Conservation (phyloP, 1,139 yeast genomes). For the Lipomyces yarrowii region DNA sequence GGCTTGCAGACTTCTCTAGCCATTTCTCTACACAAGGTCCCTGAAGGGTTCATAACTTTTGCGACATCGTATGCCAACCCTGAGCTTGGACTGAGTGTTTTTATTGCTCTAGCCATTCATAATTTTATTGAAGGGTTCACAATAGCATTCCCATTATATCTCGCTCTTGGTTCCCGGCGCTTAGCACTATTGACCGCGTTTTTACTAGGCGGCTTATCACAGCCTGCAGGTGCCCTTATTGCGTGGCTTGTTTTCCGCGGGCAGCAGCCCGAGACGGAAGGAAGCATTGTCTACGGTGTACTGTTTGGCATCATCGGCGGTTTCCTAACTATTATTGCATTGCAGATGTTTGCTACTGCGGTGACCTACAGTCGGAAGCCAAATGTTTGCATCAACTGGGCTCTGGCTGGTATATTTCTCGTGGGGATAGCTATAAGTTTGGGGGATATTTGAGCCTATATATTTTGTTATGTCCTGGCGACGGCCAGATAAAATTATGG, state of each 20-base stretch:
- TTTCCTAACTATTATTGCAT: slow-evolving; percentile 73
- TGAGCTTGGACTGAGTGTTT: slow-evolving; percentile 73
- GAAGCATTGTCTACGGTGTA: slow-evolving; percentile 58
- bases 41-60: slow-evolving; percentile 91
- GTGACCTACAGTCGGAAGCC: slow-evolving; percentile 64
- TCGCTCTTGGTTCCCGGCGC: slow-evolving; percentile 63
- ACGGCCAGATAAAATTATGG: not conserved
- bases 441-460: slow-evolving; percentile 18
- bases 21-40: slow-evolving; percentile 84
- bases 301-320: slow-evolving; percentile 80
- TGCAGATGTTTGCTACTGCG: slow-evolving; percentile 84
- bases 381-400: slow-evolving; percentile 54
- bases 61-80: slow-evolving; percentile 77
- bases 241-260: slow-evolving; percentile 51
- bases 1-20: slow-evolving; percentile 91
- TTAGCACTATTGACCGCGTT: slow-evolving; percentile 69
- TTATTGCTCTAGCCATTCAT: slow-evolving; percentile 81
- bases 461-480: not conserved
- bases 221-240: slow-evolving; percentile 82
- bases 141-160: slow-evolving; percentile 86
- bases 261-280: slow-evolving; percentile 9
- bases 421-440: slow-evolving; percentile 36
- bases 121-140: slow-evolving; percentile 95
- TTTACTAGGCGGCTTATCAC: slow-evolving; percentile 78
- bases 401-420: slow-evolving; percentile 50